Evolutionary conservation across 2,329 filamentous ascomycete genomes (phyloP).

Genomic region (Dactylellina cionopaga): DNA sequence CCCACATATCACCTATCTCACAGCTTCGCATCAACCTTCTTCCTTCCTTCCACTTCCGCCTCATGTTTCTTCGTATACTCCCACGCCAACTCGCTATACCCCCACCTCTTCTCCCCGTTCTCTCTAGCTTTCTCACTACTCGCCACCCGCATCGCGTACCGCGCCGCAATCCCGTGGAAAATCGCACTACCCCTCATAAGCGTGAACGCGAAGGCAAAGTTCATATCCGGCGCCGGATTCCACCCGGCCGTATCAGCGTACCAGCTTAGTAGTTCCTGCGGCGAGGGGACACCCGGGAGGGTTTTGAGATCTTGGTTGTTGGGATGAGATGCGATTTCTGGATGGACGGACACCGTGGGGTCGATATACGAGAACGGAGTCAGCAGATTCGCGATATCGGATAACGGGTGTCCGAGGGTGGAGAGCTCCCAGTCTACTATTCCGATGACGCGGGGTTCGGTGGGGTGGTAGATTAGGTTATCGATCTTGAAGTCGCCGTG

Average conservation of each 20-base stretch:
- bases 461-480: conserved; percentile 88
- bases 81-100: conserved; percentile 84
- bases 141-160: conserved; percentile 85
- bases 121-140: conserved; percentile 82
- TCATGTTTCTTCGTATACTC: conserved; percentile 68
- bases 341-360: conserved; percentile 3
- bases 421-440: conserved; percentile 99
- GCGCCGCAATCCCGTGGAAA: conserved; percentile 88
- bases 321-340: conserved; percentile 9
- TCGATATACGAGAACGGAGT: conserved; percentile 62
- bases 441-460: conserved; percentile 85
- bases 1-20: conserved; percentile 58
- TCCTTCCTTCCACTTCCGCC: conserved; percentile 60
- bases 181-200: conserved; percentile 61
- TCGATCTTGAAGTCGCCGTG: conserved; percentile 98
- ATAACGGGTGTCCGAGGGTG: conserved; percentile 93
- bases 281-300: conserved; percentile 73
- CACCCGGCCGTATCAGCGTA: conserved; percentile 76
- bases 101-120: conserved; percentile 75
- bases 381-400: conserved; percentile 82
- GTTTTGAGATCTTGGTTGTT: conserved; percentile 41
- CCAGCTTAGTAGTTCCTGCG: conserved; percentile 71
- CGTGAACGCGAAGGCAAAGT: conserved; percentile 63
- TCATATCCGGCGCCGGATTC: conserved; percentile 66
- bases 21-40: conserved; percentile 62